Evolutionary conservation across 1,284 basidiomycete species (phyloP).

Genomic region (Malassezia restricta): DNA sequence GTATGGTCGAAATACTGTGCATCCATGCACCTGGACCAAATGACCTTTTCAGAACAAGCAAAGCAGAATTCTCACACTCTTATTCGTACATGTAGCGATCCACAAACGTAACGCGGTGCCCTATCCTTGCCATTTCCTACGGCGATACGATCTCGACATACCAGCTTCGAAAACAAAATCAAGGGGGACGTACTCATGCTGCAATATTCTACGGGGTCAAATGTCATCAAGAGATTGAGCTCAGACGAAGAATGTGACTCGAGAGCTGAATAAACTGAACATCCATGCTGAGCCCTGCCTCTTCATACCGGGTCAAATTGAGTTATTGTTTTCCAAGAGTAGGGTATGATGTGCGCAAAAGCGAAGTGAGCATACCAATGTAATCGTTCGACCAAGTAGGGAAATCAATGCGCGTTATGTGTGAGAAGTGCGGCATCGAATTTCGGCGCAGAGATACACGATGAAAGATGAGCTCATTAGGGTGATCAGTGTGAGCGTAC

Average conservation of each 20-base stretch:
- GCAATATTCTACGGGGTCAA: too few relatives aligned
- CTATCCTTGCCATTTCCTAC: constrained; percentile 59
- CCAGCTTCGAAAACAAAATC: too few relatives aligned
- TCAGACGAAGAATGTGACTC: too few relatives aligned
- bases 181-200: too few relatives aligned
- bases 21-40: constrained; percentile 46
- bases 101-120: constrained; percentile 60
- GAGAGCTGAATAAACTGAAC: too few relatives aligned
- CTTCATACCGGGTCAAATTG: too few relatives aligned
- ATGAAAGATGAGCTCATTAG: background rate
- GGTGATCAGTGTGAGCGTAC: background rate
- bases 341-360: background rate
- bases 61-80: constrained; percentile 61
- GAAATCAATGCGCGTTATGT: background rate
- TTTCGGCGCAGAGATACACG: background rate
- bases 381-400: background rate
- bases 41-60: constrained; percentile 74
- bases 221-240: too few relatives aligned
- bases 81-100: constrained; percentile 29
- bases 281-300: too few relatives aligned
- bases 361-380: background rate
- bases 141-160: constrained; percentile 45
- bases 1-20: constrained; percentile 57
- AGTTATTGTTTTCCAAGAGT: background rate
- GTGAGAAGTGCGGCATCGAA: background rate